Percentiles rank a stretch among this genome's conserved stretches.
Evolutionary conservation across 805 yeast species (phyloP).

Genomic region (Brettanomyces anomalus): DNA sequence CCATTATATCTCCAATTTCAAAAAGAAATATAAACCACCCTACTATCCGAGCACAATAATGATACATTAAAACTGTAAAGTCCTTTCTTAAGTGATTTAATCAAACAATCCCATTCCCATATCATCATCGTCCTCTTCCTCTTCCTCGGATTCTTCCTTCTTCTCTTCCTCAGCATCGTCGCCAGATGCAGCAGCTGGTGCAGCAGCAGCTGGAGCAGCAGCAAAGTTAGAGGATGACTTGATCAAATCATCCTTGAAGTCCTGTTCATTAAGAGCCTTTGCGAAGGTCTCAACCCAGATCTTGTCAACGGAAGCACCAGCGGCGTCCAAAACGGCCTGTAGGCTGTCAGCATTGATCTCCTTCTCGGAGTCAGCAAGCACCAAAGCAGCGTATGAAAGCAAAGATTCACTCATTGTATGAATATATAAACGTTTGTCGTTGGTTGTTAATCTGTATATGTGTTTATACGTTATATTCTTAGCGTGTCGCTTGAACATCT

Average conservation of each 20-base stretch:
- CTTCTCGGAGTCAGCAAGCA: slow-evolving; percentile 94
- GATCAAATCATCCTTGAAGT: slow-evolving; percentile 64
- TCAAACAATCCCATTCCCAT: slow-evolving; percentile 96
- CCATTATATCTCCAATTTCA: too few species aligned
- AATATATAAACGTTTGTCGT: not conserved
- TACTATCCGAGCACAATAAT: too few species aligned
- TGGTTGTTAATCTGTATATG: not conserved
- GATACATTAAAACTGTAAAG: too few species aligned
- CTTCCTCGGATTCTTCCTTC: slow-evolving; percentile 44
- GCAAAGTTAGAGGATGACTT: slow-evolving; percentile 65
- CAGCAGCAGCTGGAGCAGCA: slow-evolving; percentile 61
- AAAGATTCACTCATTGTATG: slow-evolving; percentile 81
- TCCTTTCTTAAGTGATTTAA: slow-evolving; percentile 29
- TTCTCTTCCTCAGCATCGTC: slow-evolving; percentile 58
- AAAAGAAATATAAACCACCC: too few species aligned
- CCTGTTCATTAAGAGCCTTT: slow-evolving; percentile 78
- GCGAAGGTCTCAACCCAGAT: slow-evolving; percentile 87
- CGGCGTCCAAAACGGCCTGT: slow-evolving; percentile 67
- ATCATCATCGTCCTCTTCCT: slow-evolving; percentile 54
- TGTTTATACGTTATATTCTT: not conserved
- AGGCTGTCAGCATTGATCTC: slow-evolving; percentile 81
- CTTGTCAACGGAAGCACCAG: slow-evolving; percentile 72
- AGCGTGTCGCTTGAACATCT: too few species aligned
- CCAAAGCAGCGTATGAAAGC: slow-evolving; percentile 96
- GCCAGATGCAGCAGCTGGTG: slow-evolving; percentile 52